These are phyloP conservation scores for Elsinoe ampelina DNA, from an alignment of 2,329 filamentous ascomycete species.

Conservation along the genomic window DNA sequence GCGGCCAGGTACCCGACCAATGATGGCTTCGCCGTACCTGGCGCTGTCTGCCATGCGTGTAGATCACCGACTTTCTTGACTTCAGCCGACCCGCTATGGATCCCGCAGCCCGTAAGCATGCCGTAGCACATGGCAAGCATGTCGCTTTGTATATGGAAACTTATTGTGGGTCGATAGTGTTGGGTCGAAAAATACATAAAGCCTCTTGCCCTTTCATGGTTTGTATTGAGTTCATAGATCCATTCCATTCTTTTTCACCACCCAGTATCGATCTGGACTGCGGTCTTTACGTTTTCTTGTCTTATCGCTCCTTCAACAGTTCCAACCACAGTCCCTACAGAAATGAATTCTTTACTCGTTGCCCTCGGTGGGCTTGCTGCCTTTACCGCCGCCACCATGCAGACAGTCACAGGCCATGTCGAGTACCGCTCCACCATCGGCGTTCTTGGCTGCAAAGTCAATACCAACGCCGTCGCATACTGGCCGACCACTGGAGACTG, in stretches of 20 bases:
- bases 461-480: slow-evolving; percentile 54
- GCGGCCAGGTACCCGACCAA: slow-evolving; percentile 2
- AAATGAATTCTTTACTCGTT: slow-evolving; percentile 17
- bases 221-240: neutral
- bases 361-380: slow-evolving; percentile 18
- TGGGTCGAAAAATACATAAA: neutral
- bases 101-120: neutral
- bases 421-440: slow-evolving; percentile 49
- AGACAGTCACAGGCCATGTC: slow-evolving; percentile 45
- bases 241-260: neutral
- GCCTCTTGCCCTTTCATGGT: neutral
- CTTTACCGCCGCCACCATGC: slow-evolving; percentile 16
- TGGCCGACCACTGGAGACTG: slow-evolving; percentile 48
- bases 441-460: slow-evolving; percentile 51
- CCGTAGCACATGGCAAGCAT: neutral
- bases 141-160: neutral
- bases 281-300: neutral
- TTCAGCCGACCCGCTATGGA: neutral
- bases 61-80: neutral
- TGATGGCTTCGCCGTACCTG: neutral
- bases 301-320: neutral
- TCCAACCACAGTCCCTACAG: neutral
- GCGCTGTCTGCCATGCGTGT: neutral
- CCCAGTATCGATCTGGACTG: slow-evolving; percentile 6
- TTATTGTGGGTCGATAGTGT: neutral